Conservation (phyloP, 2,329 filamentous ascomycete genomes). For the Ophiostoma perfectum region DNA sequence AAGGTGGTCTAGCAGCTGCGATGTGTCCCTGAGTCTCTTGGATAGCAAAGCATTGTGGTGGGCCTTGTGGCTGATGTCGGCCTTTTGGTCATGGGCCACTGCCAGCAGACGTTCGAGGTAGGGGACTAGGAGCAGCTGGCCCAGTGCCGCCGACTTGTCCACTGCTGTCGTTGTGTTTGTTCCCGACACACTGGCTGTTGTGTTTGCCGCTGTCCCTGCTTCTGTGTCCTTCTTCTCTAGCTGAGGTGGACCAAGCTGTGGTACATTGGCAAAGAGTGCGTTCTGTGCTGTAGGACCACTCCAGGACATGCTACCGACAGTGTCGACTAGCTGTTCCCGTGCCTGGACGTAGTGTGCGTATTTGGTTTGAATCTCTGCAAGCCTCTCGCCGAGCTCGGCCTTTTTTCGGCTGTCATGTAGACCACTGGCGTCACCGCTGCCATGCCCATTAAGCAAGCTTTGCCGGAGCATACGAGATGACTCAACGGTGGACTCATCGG, state of each 20-base stretch:
- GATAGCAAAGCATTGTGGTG: conserved; percentile 48
- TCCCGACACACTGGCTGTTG: neutral
- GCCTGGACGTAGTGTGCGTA: conserved; percentile 50
- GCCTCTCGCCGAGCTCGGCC: conserved; percentile 35
- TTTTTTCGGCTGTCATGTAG: conserved; percentile 19
- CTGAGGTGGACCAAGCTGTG: conserved; percentile 31
- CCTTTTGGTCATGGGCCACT: conserved; percentile 53
- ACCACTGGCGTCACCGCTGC: neutral
- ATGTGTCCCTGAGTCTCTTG: conserved; percentile 47
- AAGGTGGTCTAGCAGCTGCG: conserved; percentile 48
- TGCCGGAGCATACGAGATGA: conserved; percentile 26
- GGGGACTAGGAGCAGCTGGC: conserved; percentile 47
- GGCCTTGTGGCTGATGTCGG: conserved; percentile 52
- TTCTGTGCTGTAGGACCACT: neutral
- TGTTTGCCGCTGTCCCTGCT: conserved; percentile 16
- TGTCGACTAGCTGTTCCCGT: conserved; percentile 44
- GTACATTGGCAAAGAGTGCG: conserved; percentile 27
- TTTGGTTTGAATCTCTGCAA: conserved; percentile 48
- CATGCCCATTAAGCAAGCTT: conserved; percentile 20
- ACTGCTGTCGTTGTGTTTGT: conserved; percentile 4
- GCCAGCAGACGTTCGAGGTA: conserved; percentile 51
- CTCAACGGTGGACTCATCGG: conserved; percentile 8
- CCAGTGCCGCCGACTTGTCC: conserved; percentile 12
- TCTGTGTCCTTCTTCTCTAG: conserved; percentile 16
- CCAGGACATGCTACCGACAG: conserved; percentile 16